Base-by-base conservation (phyloP, 169 alveolate species). In the Babesia gibsoni region DNA sequence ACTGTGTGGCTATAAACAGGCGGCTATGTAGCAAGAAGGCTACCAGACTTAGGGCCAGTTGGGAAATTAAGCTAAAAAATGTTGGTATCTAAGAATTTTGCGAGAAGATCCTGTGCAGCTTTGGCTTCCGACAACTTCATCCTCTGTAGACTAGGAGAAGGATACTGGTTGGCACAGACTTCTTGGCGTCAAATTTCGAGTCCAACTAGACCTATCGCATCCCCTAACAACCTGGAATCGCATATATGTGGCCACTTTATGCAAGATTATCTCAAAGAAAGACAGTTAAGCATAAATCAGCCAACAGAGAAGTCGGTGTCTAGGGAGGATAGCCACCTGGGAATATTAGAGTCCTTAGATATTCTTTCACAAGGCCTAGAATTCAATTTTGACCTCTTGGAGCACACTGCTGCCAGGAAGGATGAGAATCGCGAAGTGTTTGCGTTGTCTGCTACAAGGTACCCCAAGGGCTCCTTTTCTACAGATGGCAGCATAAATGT, bases 401-500 rank as follows among this genome's bases (percentile, higher is more conserved):
- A 48, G 23, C 29, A 18, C 22, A 32, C 29, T 5, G n/a, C 46
- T 16, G 14, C 59, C 22, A 66, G 35, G 9, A 1, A 5, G 30
- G 30, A 33, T 32, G 49, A 27, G 22, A 5, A 7, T 0, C 33
- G 14, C 2, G 50, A 49, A 20, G 18, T 56, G 8, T 4, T 37
- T 16, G 25, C 64, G 0, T 23, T 32, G 30, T 43, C 50, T 14
- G 37, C 77, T 5, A 56, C 59, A 4, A 37, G 29, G 23, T 64
- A 74, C 35, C 77, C 77, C 4, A 46, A 74, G 59, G 77, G 23
- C 6, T 63, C 84, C 10, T 59, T 49, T 35, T 52, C 37, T 50
- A 30, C 77, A 4, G 84, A 74, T 45, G 84, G 84, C 16, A 32
- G 30, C 10, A 36, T 74, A 10, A 74, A 59, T 46, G 41, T 64